phyloP scores from a whole-genome alignment of 805 yeast genomes.

The Saturnispora mendoncae region DNA sequence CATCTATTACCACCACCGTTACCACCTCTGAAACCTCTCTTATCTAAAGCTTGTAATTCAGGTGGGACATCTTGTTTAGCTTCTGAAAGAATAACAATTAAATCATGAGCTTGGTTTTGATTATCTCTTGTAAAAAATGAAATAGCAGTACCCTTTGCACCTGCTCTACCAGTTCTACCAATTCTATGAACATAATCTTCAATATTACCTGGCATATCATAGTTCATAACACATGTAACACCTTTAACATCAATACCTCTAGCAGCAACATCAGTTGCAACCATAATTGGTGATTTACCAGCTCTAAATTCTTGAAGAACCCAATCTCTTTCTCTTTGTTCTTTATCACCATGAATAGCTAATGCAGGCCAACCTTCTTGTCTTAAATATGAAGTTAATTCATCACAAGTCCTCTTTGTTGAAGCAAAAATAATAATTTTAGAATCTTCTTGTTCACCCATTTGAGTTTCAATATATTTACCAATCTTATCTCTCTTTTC shows the following conservation, averaged over 20 bases:
- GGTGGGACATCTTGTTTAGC: conserved; percentile 89
- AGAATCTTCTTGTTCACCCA: conserved; percentile 64
- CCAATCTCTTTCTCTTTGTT: conserved; percentile 98
- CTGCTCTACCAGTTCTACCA: conserved; percentile 99
- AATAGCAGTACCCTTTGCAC: conserved; percentile 89
- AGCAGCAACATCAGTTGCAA: conserved; percentile 99
- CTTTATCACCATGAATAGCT: conserved; percentile 98
- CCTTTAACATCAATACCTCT: conserved; percentile 99
- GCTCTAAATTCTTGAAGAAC: conserved; percentile 85
- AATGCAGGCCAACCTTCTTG: conserved; percentile 98
- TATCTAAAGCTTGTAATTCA: conserved; percentile 66
- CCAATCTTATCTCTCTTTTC: conserved; percentile 89
- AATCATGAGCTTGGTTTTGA: conserved; percentile 81
- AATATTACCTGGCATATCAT: conserved; percentile 95
- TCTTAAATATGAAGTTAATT: conserved; percentile 82
- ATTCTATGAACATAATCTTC: conserved; percentile 98
- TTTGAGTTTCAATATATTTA: conserved; percentile 76
- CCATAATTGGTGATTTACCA: conserved; percentile 94
- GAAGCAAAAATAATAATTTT: conserved; percentile 75
- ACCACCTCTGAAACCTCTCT: conserved; percentile 53
- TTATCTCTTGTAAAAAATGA: conserved; percentile 88
- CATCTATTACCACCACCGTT: conserved; percentile 51
- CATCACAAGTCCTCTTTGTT: conserved; percentile 98
- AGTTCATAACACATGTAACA: conserved; percentile 86
- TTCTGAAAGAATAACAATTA: conserved; percentile 84